Evolutionary conservation across 495 filamentous ascomycete species (phyloP).

Genomic region (Astrothelium macrocarpum): DNA sequence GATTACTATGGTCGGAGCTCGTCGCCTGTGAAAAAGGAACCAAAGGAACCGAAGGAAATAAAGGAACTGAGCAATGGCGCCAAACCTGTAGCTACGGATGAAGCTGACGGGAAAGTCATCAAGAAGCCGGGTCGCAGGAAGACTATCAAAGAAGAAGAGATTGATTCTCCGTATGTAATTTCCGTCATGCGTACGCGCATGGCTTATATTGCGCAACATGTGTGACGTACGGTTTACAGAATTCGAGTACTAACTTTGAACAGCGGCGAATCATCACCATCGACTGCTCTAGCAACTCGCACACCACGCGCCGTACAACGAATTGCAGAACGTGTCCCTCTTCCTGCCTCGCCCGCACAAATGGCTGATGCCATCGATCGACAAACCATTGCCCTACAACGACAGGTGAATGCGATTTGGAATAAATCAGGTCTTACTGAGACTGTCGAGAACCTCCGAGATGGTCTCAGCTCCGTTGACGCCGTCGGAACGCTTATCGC

Average conservation of each 20-base stretch:
- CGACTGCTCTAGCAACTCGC: constrained; percentile 30
- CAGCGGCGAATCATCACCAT: constrained; percentile 9
- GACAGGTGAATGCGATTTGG: constrained; percentile 38
- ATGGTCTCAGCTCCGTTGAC: constrained; percentile 35
- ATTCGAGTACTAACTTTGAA: neutral
- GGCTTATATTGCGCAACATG: constrained; percentile 6
- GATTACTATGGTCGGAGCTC: constrained; percentile 67
- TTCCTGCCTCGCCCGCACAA: constrained; percentile 77
- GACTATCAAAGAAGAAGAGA: constrained; percentile 35
- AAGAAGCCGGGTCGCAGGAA: constrained; percentile 31
- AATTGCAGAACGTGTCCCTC: constrained; percentile 43
- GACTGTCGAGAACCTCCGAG: constrained; percentile 42
- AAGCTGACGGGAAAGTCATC: constrained; percentile 34
- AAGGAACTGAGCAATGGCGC: constrained; percentile 37
- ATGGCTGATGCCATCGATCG: constrained; percentile 77
- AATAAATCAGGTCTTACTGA: constrained; percentile 40
- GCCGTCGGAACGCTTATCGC: constrained; percentile 46
- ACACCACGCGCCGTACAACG: constrained; percentile 49
- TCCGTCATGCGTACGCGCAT: neutral
- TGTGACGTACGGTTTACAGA: neutral
- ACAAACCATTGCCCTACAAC: constrained; percentile 54
- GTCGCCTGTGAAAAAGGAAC: constrained; percentile 74
- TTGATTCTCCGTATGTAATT: constrained; percentile 36
- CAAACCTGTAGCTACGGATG: constrained; percentile 30
- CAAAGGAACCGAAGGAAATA: no score